A percentile compares a stretch with the other conserved stretches of the same genome.
Evolutionary conservation across 495 filamentous ascomycete species (phyloP).

Genomic region (Tetracladium setigerum): DNA sequence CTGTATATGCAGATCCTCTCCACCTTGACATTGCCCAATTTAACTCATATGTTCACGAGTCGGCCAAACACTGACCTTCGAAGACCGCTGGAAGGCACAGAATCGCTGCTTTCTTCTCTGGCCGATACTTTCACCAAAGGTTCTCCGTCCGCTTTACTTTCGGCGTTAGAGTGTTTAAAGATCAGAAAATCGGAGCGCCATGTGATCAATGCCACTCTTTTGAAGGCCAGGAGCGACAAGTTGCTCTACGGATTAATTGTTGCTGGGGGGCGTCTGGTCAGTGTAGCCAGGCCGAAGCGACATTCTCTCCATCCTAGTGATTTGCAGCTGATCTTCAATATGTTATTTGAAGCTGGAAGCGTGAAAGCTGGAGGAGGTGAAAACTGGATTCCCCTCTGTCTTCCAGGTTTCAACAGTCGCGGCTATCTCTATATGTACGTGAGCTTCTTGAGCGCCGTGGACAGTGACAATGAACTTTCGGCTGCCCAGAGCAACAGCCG

Average conservation of each 20-base stretch:
- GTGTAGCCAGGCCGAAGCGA: constrained; percentile 86
- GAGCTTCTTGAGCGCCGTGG: constrained; percentile 59
- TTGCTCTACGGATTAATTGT: constrained; percentile 92
- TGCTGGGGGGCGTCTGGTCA: constrained; percentile 88
- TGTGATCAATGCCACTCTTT: constrained; percentile 75
- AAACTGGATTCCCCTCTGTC: constrained; percentile 94
- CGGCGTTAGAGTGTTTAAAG: constrained; percentile 82
- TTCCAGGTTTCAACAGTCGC: constrained; percentile 94
- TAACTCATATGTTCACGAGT: constrained; percentile 81
- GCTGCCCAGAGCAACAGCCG: constrained; percentile 16
- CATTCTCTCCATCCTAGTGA: constrained; percentile 96
- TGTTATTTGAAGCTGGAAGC: constrained; percentile 93
- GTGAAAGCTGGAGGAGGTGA: constrained; percentile 84
- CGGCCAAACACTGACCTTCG: constrained; percentile 88
- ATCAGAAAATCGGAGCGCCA: constrained; percentile 82
- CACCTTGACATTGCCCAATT: constrained; percentile 82
- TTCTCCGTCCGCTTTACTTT: constrained; percentile 80
- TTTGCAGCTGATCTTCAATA: constrained; percentile 94
- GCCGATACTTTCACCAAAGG: constrained; percentile 92
- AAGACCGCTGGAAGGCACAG: constrained; percentile 88
- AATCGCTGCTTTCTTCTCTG: constrained; percentile 81
- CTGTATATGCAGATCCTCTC: constrained; percentile 98
- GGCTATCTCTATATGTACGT: constrained; percentile 99
- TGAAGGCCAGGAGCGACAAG: constrained; percentile 64
- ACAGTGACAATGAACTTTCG: constrained; percentile 9